These are phyloP conservation scores for Trypanosoma mega DNA, from an alignment of 208 protist genomes.

Conservation along the genomic window DNA sequence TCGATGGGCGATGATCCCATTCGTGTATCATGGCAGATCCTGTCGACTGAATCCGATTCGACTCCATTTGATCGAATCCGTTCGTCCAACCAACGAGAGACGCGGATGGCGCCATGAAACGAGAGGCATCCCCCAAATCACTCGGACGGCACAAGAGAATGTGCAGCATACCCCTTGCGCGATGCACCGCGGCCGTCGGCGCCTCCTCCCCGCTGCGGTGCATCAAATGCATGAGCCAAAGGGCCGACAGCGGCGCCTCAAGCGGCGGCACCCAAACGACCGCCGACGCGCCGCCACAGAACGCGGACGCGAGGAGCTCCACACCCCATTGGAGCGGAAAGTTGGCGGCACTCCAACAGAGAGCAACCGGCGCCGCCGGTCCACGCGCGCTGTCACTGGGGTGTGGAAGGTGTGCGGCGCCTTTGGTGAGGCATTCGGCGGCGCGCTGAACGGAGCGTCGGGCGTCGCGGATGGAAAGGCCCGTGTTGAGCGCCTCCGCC, in stretches of 20 bases:
- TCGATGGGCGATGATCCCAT: too few species aligned
- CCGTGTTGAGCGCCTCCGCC: slow-evolving; percentile 40
- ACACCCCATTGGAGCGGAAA: slow-evolving; percentile 26
- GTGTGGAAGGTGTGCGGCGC: slow-evolving; percentile 1
- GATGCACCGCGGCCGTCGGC: background rate
- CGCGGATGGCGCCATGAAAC: too few species aligned
- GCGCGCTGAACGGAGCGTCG: slow-evolving; percentile 21
- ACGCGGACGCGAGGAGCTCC: slow-evolving; percentile 12
- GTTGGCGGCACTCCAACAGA: slow-evolving; percentile 22
- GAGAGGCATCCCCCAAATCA: background rate
- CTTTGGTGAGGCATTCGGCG: slow-evolving; percentile 11
- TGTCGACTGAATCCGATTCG: too few species aligned
- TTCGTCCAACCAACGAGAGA: background rate
- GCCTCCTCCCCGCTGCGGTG: background rate
- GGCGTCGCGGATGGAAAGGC: slow-evolving; percentile 35
- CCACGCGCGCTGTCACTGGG: too few species aligned
- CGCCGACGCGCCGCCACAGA: slow-evolving; percentile 10
- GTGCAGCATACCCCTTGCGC: background rate
- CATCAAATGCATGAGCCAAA: slow-evolving; percentile 33
- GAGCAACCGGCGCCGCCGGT: background rate
- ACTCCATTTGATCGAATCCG: too few species aligned
- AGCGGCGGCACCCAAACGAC: slow-evolving; percentile 29
- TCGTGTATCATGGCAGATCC: too few species aligned
- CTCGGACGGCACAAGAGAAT: background rate
- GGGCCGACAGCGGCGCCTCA: slow-evolving; percentile 29